Conservation (phyloP, 164 flowering plant species). For the Tetrastigma voinierianum region DNA sequence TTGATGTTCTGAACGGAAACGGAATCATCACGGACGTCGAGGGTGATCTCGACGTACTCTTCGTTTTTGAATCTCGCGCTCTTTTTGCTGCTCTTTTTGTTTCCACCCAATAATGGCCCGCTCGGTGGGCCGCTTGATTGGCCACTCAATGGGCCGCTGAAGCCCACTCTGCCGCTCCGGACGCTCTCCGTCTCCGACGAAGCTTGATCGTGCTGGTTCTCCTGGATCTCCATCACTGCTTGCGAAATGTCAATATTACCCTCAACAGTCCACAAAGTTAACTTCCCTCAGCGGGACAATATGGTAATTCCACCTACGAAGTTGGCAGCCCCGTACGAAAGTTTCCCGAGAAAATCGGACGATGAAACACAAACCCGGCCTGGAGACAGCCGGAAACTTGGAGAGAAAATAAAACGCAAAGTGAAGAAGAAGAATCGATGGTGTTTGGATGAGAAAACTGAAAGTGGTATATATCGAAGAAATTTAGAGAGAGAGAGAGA, state of each 20-base stretch:
- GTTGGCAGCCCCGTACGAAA: not conserved
- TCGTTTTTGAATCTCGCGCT: constrained; percentile 41
- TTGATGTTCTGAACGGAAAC: constrained; percentile 53
- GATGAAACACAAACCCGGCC: not conserved
- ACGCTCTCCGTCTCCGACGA: constrained; percentile 31
- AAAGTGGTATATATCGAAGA: not conserved
- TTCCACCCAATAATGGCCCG: constrained; percentile 23
- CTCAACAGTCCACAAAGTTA: too few relatives aligned
- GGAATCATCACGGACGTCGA: constrained; percentile 60
- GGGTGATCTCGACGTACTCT: constrained; percentile 62
- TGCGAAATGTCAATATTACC: constrained; percentile 3
- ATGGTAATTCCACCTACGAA: too few relatives aligned
- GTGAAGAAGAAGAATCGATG: not conserved
- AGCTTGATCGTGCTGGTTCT: not conserved
- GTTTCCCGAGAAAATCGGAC: not conserved
- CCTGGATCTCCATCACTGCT: constrained; percentile 26
- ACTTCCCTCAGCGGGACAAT: too few relatives aligned
- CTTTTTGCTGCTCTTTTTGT: constrained; percentile 15
- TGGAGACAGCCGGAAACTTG: not conserved
- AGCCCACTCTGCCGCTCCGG: constrained; percentile 15
- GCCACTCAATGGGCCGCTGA: constrained; percentile 38
- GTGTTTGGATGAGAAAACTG: not conserved
- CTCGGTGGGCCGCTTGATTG: constrained; percentile 36
- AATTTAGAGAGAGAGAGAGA: not conserved
- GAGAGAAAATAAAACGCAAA: not conserved